These are phyloP conservation scores for Niveomyces coronatus DNA, from an alignment of 2,329 filamentous ascomycete species.

Conservation along the genomic window DNA sequence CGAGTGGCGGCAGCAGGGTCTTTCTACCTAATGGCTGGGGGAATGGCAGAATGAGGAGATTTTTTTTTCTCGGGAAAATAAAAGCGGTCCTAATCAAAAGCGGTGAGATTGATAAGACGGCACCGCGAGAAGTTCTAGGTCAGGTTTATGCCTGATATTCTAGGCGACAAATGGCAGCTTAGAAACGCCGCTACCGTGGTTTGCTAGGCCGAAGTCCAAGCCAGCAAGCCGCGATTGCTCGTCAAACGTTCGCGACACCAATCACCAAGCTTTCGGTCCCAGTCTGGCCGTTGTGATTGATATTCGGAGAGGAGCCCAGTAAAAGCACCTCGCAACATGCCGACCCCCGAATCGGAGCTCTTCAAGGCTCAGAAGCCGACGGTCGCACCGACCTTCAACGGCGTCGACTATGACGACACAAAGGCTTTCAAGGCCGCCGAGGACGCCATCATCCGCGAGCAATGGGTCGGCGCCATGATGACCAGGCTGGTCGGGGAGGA, in stretches of 20 bases:
- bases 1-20: constrained; percentile 10
- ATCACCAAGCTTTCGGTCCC: no score
- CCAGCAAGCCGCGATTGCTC: constrained; percentile 1
- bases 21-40: constrained; percentile 19
- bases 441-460: constrained; percentile 72
- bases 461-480: constrained; percentile 90
- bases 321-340: constrained; percentile 39
- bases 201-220: constrained; percentile 5
- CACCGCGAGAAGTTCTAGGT: constrained; percentile 8
- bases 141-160: constrained; percentile 15
- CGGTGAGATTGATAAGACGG: constrained; percentile 22
- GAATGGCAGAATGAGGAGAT: constrained; percentile 11
- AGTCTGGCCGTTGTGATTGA: constrained; percentile 1
- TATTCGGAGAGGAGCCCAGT: not conserved
- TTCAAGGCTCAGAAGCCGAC: constrained; percentile 79
- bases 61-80: constrained; percentile 25
- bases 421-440: constrained; percentile 72
- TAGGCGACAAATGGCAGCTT: constrained; percentile 5
- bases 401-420: constrained; percentile 79
- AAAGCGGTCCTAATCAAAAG: constrained; percentile 23
- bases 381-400: constrained; percentile 74
- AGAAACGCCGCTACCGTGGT: constrained; percentile 7
- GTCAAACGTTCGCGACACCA: no score
- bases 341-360: constrained; percentile 69
- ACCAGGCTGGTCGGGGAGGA: constrained; percentile 71